phyloP scores from a whole-genome alignment of 192 early-diverging fungal species.

The Mortierella claussenii region DNA sequence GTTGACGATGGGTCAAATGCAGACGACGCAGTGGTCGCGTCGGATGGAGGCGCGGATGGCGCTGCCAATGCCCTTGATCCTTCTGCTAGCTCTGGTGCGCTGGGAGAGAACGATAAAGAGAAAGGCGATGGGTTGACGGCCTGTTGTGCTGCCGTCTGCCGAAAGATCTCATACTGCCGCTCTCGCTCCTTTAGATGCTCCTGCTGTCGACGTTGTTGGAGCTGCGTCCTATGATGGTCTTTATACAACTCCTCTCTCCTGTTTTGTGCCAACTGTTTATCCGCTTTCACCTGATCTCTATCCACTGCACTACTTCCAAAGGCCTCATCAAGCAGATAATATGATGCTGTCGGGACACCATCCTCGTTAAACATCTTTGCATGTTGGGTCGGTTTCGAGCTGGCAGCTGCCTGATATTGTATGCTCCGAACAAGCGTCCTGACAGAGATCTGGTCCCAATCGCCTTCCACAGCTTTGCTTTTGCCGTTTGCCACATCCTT shows the following conservation, averaged over 20 bases:
- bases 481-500: constrained; percentile 25
- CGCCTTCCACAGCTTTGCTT: constrained; percentile 13
- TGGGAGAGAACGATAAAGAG: background rate
- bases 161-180: background rate
- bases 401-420: background rate
- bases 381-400: constrained; percentile 1
- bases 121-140: background rate
- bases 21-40: background rate
- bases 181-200: background rate
- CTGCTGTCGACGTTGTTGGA: background rate
- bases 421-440: constrained; percentile 18
- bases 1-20: background rate
- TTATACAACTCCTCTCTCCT: constrained; percentile 3
- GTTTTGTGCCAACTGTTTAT: background rate
- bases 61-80: background rate
- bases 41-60: background rate
- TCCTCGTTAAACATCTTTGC: background rate
- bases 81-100: background rate
- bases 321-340: constrained; percentile 1
- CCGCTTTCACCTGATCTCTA: constrained; percentile 1
- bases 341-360: background rate
- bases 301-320: constrained; percentile 1
- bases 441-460: constrained; percentile 24
- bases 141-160: background rate
- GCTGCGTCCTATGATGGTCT: no score